These are phyloP conservation scores for Quillaja saponaria DNA, from an alignment of 306 rosid genomes.

Conservation along the genomic window DNA sequence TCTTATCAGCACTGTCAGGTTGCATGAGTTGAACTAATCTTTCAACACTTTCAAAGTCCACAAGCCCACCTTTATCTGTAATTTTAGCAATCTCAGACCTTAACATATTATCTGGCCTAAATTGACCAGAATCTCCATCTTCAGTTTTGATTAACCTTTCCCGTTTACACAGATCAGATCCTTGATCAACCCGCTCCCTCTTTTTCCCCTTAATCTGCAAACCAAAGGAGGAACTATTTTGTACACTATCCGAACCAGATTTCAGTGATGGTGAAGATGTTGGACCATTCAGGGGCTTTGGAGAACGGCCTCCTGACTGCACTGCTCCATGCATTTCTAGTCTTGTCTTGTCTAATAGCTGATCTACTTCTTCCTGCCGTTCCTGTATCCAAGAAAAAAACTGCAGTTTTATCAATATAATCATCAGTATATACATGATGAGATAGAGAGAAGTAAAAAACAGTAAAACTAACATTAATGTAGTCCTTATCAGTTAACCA, in stretches of 20 bases:
- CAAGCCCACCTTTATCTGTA: slow-evolving; percentile 84
- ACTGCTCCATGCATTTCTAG: slow-evolving; percentile 90
- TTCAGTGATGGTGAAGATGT: slow-evolving; percentile 62
- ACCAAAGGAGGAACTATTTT: slow-evolving; percentile 67
- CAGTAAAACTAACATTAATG: slow-evolving; percentile 64
- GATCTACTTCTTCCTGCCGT: slow-evolving; percentile 86
- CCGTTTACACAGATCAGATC: slow-evolving; percentile 68
- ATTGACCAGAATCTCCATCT: slow-evolving; percentile 73
- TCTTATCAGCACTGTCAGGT: slow-evolving; percentile 65
- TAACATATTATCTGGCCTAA: slow-evolving; percentile 53
- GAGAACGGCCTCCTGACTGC: slow-evolving; percentile 95
- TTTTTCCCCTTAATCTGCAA: slow-evolving; percentile 76
- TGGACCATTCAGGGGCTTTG: slow-evolving; percentile 83
- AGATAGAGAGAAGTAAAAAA: neutral
- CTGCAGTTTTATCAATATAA: slow-evolving; percentile 10
- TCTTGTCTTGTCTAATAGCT: slow-evolving; percentile 70
- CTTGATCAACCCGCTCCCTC: slow-evolving; percentile 81
- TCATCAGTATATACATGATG: slow-evolving; percentile 1
- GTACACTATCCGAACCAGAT: slow-evolving; percentile 74
- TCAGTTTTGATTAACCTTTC: slow-evolving; percentile 61
- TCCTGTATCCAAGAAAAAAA: slow-evolving; percentile 46
- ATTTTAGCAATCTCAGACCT: slow-evolving; percentile 76
- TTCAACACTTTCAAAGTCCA: slow-evolving; percentile 74
- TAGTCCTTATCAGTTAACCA: slow-evolving; percentile 87
- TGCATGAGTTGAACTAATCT: slow-evolving; percentile 78